Conservation (phyloP, 768 basidiomycete species). For the Serendipita sp. region DNA sequence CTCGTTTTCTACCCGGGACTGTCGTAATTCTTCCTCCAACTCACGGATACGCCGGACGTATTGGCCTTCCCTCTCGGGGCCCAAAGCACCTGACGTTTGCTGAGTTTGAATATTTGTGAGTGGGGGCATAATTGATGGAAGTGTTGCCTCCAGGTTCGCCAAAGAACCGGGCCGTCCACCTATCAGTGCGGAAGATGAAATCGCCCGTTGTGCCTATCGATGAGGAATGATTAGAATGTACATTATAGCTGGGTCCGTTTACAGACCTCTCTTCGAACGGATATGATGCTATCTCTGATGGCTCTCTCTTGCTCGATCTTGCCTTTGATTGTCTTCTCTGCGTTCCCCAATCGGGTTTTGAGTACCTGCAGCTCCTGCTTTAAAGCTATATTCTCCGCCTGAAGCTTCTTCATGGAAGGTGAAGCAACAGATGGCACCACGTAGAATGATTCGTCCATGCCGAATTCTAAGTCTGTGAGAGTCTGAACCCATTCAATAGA, state of each 20-base stretch:
- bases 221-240: neutral
- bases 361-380: constrained; percentile 43
- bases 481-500: constrained; percentile 3
- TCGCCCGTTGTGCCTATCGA: constrained; percentile 57
- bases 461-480: neutral
- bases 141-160: constrained; percentile 39
- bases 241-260: neutral
- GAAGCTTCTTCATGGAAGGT: constrained; percentile 36
- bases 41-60: constrained; percentile 43
- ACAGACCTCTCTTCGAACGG: constrained; percentile 48
- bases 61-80: constrained; percentile 34
- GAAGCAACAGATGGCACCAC: constrained; percentile 37
- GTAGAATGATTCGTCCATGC: constrained; percentile 46
- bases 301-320: constrained; percentile 68
- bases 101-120: constrained; percentile 37
- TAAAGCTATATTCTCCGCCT: constrained; percentile 50
- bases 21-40: constrained; percentile 61
- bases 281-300: constrained; percentile 64
- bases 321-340: constrained; percentile 48
- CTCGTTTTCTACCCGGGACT: constrained; percentile 54
- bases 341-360: constrained; percentile 40
- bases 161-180: constrained; percentile 25
- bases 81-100: constrained; percentile 33
- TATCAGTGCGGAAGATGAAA: constrained; percentile 42
- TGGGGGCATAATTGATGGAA: constrained; percentile 31